Conservation (phyloP, 495 filamentous ascomycete species). For the Parathielavia appendiculata region DNA sequence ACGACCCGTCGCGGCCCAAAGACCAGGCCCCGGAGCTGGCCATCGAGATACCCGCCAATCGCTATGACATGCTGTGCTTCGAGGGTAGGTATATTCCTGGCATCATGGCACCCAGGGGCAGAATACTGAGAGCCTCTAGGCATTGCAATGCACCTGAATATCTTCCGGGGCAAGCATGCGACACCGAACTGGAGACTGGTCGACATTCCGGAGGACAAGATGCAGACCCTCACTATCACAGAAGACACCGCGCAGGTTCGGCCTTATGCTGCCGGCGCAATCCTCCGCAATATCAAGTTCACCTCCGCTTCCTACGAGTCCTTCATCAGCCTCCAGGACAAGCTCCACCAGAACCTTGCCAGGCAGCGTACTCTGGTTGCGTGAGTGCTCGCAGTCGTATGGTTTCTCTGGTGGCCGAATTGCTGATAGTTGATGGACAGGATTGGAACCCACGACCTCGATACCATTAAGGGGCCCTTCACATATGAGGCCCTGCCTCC, state of each 20-base stretch:
- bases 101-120: not conserved
- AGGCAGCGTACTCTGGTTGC: constrained; percentile 87
- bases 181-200: constrained; percentile 74
- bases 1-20: constrained; percentile 56
- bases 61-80: constrained; percentile 98
- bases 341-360: constrained; percentile 94
- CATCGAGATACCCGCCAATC: constrained; percentile 98
- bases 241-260: constrained; percentile 75
- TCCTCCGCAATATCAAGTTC: constrained; percentile 87
- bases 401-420: not conserved
- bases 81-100: constrained; percentile 49
- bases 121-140: constrained; percentile 31
- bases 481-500: constrained; percentile 90
- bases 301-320: constrained; percentile 86
- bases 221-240: constrained; percentile 73
- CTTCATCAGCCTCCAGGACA: constrained; percentile 97
- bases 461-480: constrained; percentile 91
- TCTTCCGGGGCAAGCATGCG: constrained; percentile 72
- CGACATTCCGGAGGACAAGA: constrained; percentile 63
- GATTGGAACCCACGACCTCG: constrained; percentile 95
- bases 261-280: constrained; percentile 79
- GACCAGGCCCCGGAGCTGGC: constrained; percentile 90
- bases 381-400: constrained; percentile 16
- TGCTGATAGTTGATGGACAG: constrained; percentile 16
- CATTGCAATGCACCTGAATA: constrained; percentile 89